Evolutionary conservation across 2,329 filamentous ascomycete species (phyloP), one percentile per base, ranked within the genome.

Genomic region (Fusarium virguliforme): DNA sequence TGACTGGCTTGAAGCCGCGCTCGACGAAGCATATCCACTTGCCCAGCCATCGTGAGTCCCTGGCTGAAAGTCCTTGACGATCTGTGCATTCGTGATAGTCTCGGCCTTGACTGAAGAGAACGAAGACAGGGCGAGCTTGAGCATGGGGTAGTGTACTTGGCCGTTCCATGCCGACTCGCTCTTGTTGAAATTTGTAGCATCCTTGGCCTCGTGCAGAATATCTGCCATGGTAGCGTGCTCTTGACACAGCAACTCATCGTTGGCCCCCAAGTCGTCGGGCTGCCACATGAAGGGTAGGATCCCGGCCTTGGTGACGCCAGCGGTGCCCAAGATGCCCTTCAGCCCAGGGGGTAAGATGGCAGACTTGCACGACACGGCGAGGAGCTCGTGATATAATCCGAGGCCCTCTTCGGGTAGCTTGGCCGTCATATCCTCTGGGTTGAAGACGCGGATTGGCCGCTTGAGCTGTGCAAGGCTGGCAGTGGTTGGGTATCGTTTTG

Each of bases 71-170:
- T 62, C 50, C 30, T 56, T 55, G 22, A 62, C 12, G 22, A 48
- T 55, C 59, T 48, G 50, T n/a, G 59, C 50, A 43, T 43, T 62
- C 6, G 38, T 55, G 30, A 62, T 62, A 15, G 59, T 55, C 26
- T 62, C 40, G 6, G 59, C 40, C 34, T 35, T 50, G 8, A 50
- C 34, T n/a, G 2, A 1, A 57, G 48, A 35, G 8, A 53, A 35
- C 5, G n/a, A 32, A 8, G 34, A 22, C 34, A 58, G 30, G 7
- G 55, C 55, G n/a, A 59, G 56, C 48, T 59, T 59, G 32, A 59
- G 56, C 15, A 59, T 35, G 22, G 56, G 56, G 15, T 59, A 59
- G 32, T 59, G 56, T 10, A 50, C 56, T 4, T 59, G 41, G 32
- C 28, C 41, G 22, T 59, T 59, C 56, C 56, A 59, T 9, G 56